Evolutionary conservation across 495 filamentous ascomycete genomes (phyloP).

Genomic region (Tuber aestivum): DNA sequence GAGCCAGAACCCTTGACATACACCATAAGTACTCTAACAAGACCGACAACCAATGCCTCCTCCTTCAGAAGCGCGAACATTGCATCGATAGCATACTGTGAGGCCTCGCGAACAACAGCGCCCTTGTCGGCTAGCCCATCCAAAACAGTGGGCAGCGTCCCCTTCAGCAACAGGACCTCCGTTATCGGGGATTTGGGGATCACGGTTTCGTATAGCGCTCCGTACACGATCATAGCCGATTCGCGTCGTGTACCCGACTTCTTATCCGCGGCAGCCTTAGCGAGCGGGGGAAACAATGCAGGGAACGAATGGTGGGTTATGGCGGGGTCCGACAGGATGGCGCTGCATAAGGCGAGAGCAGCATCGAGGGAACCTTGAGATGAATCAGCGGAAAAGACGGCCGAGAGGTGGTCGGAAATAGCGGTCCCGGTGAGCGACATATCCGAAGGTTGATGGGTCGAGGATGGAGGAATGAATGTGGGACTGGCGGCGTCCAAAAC

Average conservation of each 20-base stretch:
- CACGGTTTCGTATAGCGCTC: constrained; percentile 85
- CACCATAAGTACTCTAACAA: constrained; percentile 63
- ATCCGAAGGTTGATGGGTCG: neutral
- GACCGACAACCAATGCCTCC: constrained; percentile 72
- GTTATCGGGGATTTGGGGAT: constrained; percentile 68
- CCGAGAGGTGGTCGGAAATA: constrained; percentile 63
- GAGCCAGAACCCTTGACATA: constrained; percentile 75
- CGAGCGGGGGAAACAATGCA: constrained; percentile 55
- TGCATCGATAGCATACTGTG: constrained; percentile 89
- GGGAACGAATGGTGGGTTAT: constrained; percentile 62
- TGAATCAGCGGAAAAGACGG: constrained; percentile 70
- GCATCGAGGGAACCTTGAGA: constrained; percentile 84
- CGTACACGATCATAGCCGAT: constrained; percentile 89
- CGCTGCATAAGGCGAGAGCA: constrained; percentile 67
- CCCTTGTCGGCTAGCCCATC: constrained; percentile 90
- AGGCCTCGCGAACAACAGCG: constrained; percentile 76
- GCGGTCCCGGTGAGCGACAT: constrained; percentile 46
- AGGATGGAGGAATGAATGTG: constrained; percentile 15
- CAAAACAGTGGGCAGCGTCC: constrained; percentile 63
- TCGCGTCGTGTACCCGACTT: constrained; percentile 82
- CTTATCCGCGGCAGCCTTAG: constrained; percentile 88
- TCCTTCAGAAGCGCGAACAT: constrained; percentile 71
- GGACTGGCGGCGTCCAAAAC: constrained; percentile 31
- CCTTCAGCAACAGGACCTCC: constrained; percentile 74
- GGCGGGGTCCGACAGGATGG: constrained; percentile 35